A percentile compares a stretch with the other conserved stretches of the same genome.
Evolutionary conservation across 768 basidiomycete species (phyloP).

Genomic region (Boletellus emodensis): DNA sequence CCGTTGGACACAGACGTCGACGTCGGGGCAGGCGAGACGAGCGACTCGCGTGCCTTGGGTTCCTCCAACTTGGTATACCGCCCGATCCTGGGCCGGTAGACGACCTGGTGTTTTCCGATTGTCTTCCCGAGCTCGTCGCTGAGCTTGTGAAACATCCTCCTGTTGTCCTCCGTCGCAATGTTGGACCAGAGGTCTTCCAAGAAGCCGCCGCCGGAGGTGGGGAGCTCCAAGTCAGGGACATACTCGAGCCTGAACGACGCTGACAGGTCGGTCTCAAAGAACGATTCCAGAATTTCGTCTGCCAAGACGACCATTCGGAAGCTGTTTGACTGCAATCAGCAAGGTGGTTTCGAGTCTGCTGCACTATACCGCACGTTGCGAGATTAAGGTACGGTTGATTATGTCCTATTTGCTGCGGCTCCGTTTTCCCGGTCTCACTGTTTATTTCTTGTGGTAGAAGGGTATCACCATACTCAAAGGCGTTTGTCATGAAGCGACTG

Average conservation of each 20-base stretch:
- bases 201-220: conserved; percentile 55
- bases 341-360: conserved; percentile 1
- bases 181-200: conserved; percentile 85
- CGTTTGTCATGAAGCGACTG: conserved; percentile 96
- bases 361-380: conserved; percentile 55
- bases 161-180: conserved; percentile 88
- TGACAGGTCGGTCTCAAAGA: conserved; percentile 91
- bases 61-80: conserved; percentile 81
- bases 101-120: conserved; percentile 87
- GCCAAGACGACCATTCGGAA: conserved; percentile 99
- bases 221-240: conserved; percentile 63
- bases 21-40: conserved; percentile 67
- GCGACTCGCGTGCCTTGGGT: conserved; percentile 81
- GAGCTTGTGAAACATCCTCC: conserved; percentile 88
- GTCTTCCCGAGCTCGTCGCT: conserved; percentile 94
- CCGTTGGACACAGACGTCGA: conserved; percentile 43
- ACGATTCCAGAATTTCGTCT: conserved; percentile 93
- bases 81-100: conserved; percentile 80
- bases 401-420: conserved; percentile 51
- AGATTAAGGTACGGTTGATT: conserved; percentile 93
- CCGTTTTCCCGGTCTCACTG: conserved; percentile 34
- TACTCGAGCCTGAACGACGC: conserved; percentile 80
- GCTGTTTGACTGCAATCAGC: conserved; percentile 35
- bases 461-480: conserved; percentile 97
- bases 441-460: conserved; percentile 51